These are phyloP conservation scores for Boletales sp. DNA, from an alignment of 768 basidiomycete genomes.

Conservation along the genomic window DNA sequence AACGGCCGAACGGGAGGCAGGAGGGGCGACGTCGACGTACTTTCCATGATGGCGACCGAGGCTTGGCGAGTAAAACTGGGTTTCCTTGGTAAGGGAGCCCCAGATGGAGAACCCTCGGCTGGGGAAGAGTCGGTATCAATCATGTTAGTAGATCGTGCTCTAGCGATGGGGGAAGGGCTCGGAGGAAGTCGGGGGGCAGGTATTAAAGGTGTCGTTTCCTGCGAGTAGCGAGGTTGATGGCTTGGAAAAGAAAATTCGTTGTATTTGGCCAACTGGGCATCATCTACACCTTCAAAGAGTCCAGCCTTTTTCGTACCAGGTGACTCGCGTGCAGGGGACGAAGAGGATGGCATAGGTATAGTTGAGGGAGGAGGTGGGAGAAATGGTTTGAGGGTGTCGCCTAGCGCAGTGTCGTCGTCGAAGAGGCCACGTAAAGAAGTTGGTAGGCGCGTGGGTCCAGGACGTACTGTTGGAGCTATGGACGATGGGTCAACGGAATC, in stretches of 20 bases:
- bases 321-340: constrained; percentile 36
- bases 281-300: constrained; percentile 35
- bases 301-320: constrained; percentile 30
- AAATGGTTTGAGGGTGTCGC: constrained; percentile 42
- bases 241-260: constrained; percentile 53
- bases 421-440: constrained; percentile 79
- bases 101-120: constrained; percentile 6
- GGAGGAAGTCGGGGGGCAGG: constrained; percentile 20
- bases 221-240: constrained; percentile 56
- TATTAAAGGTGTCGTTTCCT: constrained; percentile 42
- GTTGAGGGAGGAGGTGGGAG: constrained; percentile 28
- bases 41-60: constrained; percentile 55
- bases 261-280: constrained; percentile 42
- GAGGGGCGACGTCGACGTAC: constrained; percentile 34
- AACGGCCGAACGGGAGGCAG: constrained; percentile 46
- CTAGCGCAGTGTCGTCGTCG: constrained; percentile 48
- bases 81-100: constrained; percentile 19
- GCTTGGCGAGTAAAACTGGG: constrained; percentile 48
- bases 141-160: constrained; percentile 34
- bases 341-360: constrained; percentile 28
- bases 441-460: constrained; percentile 55
- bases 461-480: constrained; percentile 47
- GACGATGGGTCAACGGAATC: constrained; percentile 13
- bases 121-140: constrained; percentile 18
- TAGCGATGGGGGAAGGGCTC: constrained; percentile 30